Evolutionary conservation across 192 early-diverging fungal species (phyloP).

Genomic region (Geosiphon pyriformis): DNA sequence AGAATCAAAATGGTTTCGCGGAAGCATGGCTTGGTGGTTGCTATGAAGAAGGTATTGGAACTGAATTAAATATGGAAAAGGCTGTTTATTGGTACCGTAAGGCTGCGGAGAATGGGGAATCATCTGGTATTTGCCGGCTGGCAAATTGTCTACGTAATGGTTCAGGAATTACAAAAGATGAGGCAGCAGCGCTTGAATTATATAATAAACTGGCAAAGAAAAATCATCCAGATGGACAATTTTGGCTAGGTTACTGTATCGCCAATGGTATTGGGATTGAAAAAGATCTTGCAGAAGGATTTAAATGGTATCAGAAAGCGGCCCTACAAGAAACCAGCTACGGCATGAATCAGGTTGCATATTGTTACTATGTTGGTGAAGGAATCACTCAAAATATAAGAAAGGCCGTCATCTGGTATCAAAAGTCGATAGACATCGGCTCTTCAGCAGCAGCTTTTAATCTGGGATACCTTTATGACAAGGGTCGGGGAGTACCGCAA

Average conservation of each 20-base stretch:
- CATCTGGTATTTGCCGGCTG: slow-evolving; percentile 47
- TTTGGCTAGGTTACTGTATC: neutral
- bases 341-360: slow-evolving; percentile 69
- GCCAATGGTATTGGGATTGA: neutral
- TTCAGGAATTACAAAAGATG: slow-evolving; percentile 62
- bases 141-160: slow-evolving; percentile 80
- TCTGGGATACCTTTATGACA: neutral
- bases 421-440: slow-evolving; percentile 51
- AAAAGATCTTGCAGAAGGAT: slow-evolving; percentile 36
- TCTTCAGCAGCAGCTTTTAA: slow-evolving; percentile 38
- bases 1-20: slow-evolving; percentile 66
- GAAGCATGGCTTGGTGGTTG: slow-evolving; percentile 76
- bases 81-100: slow-evolving; percentile 63
- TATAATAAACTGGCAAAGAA: slow-evolving; percentile 2
- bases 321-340: slow-evolving; percentile 51
- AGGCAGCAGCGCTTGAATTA: slow-evolving; percentile 28
- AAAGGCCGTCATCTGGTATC: slow-evolving; percentile 56
- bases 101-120: slow-evolving; percentile 40
- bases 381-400: slow-evolving; percentile 45
- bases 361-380: slow-evolving; percentile 63
- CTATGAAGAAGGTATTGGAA: slow-evolving; percentile 76
- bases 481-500: neutral
- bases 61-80: slow-evolving; percentile 45
- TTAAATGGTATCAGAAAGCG: slow-evolving; percentile 50
- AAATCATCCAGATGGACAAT: neutral